phyloP scores from a whole-genome alignment of 176 grass and related monocot species.

The Carex pumila region DNA sequence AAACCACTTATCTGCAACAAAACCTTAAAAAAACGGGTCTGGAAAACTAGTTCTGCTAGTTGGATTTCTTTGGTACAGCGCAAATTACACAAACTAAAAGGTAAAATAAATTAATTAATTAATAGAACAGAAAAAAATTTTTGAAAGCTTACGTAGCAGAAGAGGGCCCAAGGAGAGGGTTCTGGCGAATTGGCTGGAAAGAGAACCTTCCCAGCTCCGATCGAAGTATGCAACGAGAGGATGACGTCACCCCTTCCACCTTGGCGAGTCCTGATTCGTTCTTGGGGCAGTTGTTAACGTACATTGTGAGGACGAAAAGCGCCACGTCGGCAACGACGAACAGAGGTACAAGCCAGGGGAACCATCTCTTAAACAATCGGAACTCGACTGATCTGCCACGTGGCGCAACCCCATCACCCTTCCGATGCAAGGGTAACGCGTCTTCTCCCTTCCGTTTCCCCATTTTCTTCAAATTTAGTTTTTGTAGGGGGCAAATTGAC shows the following conservation, averaged over 20 bases:
- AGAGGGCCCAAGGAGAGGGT: conserved; percentile 82
- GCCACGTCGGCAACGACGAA: conserved; percentile 47
- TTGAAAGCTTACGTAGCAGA: conserved; percentile 48
- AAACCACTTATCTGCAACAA: not conserved
- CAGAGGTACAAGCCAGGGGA: conserved; percentile 71
- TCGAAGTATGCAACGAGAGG: conserved; percentile 28
- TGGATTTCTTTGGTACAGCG: not conserved
- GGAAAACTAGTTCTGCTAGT: not conserved
- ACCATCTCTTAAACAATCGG: conserved; percentile 60
- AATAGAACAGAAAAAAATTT: not conserved
- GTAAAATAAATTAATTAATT: not conserved
- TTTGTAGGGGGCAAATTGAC: not conserved
- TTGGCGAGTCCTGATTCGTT: conserved; percentile 27
- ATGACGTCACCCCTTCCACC: conserved; percentile 26
- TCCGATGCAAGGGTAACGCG: not conserved
- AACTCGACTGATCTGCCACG: conserved; percentile 17
- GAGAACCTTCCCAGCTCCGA: conserved; percentile 67
- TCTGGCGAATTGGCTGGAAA: conserved; percentile 86
- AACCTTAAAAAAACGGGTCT: not conserved
- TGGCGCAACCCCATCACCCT: not conserved
- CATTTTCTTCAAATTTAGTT: not conserved
- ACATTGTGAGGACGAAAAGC: conserved; percentile 79
- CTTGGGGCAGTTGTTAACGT: conserved; percentile 77
- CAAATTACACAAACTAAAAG: conserved; percentile 1
- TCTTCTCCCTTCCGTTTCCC: not conserved